Percentiles rank a stretch among this genome's conserved stretches.
Evolutionary conservation across 2,329 filamentous ascomycete species (phyloP).

Genomic region (Trichophyton rubrum): DNA sequence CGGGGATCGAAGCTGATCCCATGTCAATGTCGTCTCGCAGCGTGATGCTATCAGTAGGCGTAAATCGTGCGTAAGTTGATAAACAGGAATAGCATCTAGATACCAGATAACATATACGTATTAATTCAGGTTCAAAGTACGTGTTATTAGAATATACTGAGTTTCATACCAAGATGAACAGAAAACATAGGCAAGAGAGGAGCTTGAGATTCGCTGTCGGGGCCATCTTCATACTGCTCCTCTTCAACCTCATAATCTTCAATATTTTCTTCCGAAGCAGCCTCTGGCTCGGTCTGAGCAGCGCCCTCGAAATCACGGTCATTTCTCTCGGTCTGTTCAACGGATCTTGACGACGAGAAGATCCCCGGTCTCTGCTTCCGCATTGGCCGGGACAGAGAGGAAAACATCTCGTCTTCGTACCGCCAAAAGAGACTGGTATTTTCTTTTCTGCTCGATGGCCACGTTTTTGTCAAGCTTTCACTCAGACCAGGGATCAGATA

Average conservation of each 20-base stretch:
- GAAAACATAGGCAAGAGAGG: constrained; percentile 67
- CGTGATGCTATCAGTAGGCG: constrained; percentile 70
- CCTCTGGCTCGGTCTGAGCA: not conserved
- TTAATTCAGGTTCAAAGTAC: not conserved
- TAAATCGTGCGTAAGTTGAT: constrained; percentile 81
- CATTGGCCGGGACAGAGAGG: constrained; percentile 5
- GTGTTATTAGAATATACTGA: not conserved
- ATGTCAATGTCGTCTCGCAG: constrained; percentile 83
- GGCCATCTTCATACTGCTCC: constrained; percentile 25
- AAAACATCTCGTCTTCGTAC: constrained; percentile 2
- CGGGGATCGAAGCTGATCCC: constrained; percentile 91
- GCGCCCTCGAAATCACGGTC: not conserved
- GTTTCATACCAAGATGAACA: constrained; percentile 55
- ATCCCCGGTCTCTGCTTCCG: not conserved
- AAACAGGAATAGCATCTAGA: constrained; percentile 71
- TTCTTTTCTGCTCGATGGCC: not conserved
- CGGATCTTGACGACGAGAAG: constrained; percentile 1
- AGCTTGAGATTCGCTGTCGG: constrained; percentile 26
- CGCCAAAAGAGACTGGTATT: not conserved
- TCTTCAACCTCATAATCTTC: constrained; percentile 30
- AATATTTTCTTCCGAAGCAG: constrained; percentile 17
- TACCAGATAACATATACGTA: not conserved
- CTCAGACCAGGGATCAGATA: not conserved
- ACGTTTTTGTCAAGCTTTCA: not conserved
- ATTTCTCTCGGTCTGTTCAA: not conserved